Conservation (phyloP, 1,284 basidiomycete species). For the Cutaneotrichosporon sp. region DNA sequence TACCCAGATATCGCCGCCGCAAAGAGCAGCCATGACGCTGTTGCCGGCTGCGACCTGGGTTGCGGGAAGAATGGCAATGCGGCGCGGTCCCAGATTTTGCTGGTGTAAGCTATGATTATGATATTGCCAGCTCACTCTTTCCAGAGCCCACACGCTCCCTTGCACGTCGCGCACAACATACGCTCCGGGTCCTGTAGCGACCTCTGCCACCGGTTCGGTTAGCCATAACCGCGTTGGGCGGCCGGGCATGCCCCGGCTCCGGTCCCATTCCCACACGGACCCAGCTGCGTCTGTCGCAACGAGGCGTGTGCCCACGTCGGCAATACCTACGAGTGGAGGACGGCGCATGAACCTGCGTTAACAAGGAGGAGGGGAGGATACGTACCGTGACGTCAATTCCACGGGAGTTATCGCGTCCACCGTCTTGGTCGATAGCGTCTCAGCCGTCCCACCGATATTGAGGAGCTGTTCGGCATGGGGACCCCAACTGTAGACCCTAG, state of each 20-base stretch:
- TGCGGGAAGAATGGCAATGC: neutral
- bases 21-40: neutral
- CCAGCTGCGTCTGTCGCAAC: neutral
- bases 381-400: slow-evolving; percentile 1
- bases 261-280: slow-evolving; percentile 5
- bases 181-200: neutral
- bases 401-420: neutral
- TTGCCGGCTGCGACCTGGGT: neutral
- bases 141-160: neutral
- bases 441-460: neutral
- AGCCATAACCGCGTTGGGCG: slow-evolving; percentile 4
- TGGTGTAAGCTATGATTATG: neutral
- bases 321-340: neutral
- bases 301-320: neutral
- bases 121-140: neutral
- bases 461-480: slow-evolving; percentile 4
- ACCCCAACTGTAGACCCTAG: slow-evolving; percentile 2
- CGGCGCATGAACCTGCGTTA: slow-evolving; percentile 7
- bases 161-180: neutral
- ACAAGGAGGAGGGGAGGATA: too few relatives aligned
- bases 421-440: neutral
- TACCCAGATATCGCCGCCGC: slow-evolving; percentile 3
- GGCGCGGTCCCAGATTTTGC: slow-evolving; percentile 3
- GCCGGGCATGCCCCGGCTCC: neutral
- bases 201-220: neutral